Evolutionary conservation across 2,329 filamentous ascomycete genomes (phyloP).

Genomic region (Amphichorda felina): DNA sequence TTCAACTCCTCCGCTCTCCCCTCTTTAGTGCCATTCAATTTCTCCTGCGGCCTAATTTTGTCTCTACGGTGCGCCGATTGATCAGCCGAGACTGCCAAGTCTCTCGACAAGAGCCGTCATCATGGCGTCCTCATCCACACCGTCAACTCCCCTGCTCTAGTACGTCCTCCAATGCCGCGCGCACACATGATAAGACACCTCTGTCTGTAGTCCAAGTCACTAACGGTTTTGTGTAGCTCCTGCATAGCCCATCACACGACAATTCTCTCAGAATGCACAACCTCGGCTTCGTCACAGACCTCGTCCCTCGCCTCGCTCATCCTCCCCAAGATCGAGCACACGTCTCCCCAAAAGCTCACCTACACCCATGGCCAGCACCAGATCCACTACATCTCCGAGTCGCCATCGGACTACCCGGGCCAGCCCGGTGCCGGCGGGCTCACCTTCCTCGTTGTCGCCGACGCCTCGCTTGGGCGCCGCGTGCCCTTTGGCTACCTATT

Average conservation of each 20-base stretch:
- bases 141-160: conserved; percentile 62
- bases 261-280: conserved; percentile 86
- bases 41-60: no score
- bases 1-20: no score
- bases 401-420: conserved; percentile 52
- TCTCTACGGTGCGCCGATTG: no score
- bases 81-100: background rate
- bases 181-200: background rate
- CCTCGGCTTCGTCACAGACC: conserved; percentile 69
- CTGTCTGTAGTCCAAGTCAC: conserved; percentile 1
- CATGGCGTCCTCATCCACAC: conserved; percentile 63
- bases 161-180: conserved; percentile 26
- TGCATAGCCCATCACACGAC: conserved; percentile 92
- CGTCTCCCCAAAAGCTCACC: conserved; percentile 72
- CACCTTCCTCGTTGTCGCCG: conserved; percentile 84
- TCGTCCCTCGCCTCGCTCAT: conserved; percentile 85
- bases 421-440: conserved; percentile 62
- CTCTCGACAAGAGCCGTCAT: conserved; percentile 7
- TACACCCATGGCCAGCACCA: conserved; percentile 87
- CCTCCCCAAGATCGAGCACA: conserved; percentile 87
- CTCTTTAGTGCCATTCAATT: no score
- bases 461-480: conserved; percentile 68
- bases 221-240: conserved; percentile 43
- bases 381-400: conserved; percentile 90
- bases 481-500: conserved; percentile 88